Evolutionary conservation across 2,329 filamentous ascomycete genomes (phyloP).

Genomic region (Cercospora sp.): DNA sequence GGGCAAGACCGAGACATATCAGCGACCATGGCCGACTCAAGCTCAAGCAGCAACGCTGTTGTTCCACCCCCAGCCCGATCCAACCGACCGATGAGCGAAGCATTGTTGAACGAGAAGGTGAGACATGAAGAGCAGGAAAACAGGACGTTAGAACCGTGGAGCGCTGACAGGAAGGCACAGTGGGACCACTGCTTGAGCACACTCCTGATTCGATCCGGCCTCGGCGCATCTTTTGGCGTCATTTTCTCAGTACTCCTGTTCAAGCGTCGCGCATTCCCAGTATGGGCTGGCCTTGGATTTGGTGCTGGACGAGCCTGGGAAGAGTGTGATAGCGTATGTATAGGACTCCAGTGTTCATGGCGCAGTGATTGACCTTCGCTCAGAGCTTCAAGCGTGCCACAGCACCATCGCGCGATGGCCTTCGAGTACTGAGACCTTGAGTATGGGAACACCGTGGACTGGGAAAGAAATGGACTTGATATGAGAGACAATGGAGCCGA

Average conservation of each 20-base stretch:
- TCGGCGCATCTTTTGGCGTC: slow-evolving; percentile 95
- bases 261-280: slow-evolving; percentile 96
- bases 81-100: slow-evolving; percentile 86
- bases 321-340: slow-evolving; percentile 79
- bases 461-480: background rate
- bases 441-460: background rate
- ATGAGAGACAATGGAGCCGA: background rate
- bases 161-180: slow-evolving; percentile 52
- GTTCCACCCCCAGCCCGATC: slow-evolving; percentile 65
- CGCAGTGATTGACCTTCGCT: background rate
- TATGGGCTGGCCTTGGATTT: slow-evolving; percentile 91
- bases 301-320: slow-evolving; percentile 96
- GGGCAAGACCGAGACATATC: background rate
- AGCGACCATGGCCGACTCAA: slow-evolving; percentile 57
- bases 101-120: slow-evolving; percentile 99
- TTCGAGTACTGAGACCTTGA: slow-evolving; percentile 49
- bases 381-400: slow-evolving; percentile 56
- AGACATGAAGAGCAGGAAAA: slow-evolving; percentile 20
- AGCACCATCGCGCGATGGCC: slow-evolving; percentile 50
- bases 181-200: slow-evolving; percentile 99
- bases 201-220: slow-evolving; percentile 91
- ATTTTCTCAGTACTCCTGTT: slow-evolving; percentile 98
- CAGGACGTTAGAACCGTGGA: background rate
- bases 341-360: background rate
- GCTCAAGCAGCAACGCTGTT: slow-evolving; percentile 55